Evolutionary conservation across 129 eudicot species (phyloP).

Genomic region (Sambucus nigra): DNA sequence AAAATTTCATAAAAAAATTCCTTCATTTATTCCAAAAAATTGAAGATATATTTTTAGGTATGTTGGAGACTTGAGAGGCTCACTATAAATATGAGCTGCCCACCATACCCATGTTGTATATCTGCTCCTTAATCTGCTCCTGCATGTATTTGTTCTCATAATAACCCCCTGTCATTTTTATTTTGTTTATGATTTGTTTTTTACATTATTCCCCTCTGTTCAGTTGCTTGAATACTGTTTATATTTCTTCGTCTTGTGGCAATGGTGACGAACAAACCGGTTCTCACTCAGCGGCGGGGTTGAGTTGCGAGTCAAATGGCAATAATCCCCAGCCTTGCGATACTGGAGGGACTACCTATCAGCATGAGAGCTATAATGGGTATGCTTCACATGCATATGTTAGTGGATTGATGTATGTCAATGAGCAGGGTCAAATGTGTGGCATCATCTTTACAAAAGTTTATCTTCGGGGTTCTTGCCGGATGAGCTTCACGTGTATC

Average conservation of each 20-base stretch:
- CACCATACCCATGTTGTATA: too few species aligned
- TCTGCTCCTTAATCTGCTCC: too few species aligned
- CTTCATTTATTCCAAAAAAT: too few species aligned
- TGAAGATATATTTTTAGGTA: too few species aligned
- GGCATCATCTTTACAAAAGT: conserved; percentile 87
- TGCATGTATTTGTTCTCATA: too few species aligned
- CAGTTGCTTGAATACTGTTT: background rate
- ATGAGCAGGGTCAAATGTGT: conserved; percentile 77
- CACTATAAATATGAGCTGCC: too few species aligned
- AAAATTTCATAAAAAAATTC: too few species aligned
- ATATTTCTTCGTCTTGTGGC: conserved; percentile 12
- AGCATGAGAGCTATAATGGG: conserved; percentile 13
- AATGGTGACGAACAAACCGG: conserved; percentile 5
- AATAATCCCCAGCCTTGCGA: conserved; percentile 14
- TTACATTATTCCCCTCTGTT: background rate
- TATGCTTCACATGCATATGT: conserved; percentile 35
- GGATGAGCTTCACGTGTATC: conserved; percentile 75
- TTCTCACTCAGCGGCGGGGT: conserved; percentile 19
- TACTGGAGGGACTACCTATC: conserved; percentile 12
- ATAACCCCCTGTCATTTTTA: background rate
- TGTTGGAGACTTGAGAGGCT: too few species aligned
- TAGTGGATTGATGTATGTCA: conserved; percentile 89
- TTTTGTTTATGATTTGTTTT: background rate
- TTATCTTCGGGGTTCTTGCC: conserved; percentile 73
- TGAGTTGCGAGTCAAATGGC: conserved; percentile 41